Evolutionary conservation across 2,329 filamentous ascomycete genomes (phyloP).

Genomic region (Fusarium sp.): DNA sequence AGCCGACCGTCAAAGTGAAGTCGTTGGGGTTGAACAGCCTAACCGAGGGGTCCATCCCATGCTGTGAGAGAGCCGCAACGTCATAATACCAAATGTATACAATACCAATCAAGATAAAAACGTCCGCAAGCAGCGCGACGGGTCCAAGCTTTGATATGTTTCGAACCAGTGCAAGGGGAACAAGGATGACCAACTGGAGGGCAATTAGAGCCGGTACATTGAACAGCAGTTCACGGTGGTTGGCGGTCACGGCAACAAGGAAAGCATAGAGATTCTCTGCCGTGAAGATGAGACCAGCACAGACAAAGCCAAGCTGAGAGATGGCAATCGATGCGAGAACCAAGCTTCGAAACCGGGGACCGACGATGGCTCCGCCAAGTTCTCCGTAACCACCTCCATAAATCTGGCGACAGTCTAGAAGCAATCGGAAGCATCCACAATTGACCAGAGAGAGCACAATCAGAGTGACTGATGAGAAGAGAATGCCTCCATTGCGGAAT

Average conservation of each 20-base stretch:
- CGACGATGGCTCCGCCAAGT: slow-evolving; percentile 72
- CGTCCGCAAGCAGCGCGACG: slow-evolving; percentile 73
- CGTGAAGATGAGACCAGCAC: slow-evolving; percentile 79
- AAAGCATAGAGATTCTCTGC: slow-evolving; percentile 78
- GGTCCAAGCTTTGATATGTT: slow-evolving; percentile 79
- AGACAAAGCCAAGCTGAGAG: slow-evolving; percentile 81
- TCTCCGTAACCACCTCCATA: slow-evolving; percentile 79
- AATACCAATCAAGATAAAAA: slow-evolving; percentile 75
- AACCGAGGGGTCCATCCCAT: slow-evolving; percentile 69
- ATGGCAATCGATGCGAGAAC: slow-evolving; percentile 76
- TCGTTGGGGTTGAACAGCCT: slow-evolving; percentile 73
- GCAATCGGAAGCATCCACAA: slow-evolving; percentile 75
- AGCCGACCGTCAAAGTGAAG: slow-evolving; percentile 76
- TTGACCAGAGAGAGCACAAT: slow-evolving; percentile 71
- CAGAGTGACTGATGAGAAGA: slow-evolving; percentile 77
- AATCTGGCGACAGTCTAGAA: slow-evolving; percentile 70
- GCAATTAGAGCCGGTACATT: slow-evolving; percentile 66
- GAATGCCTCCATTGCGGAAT: slow-evolving; percentile 79
- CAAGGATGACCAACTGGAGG: slow-evolving; percentile 69
- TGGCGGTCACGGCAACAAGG: slow-evolving; percentile 66
- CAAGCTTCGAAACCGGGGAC: slow-evolving; percentile 68
- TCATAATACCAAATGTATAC: slow-evolving; percentile 79
- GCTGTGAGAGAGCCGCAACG: slow-evolving; percentile 61
- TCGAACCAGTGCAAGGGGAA: slow-evolving; percentile 74
- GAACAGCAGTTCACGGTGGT: slow-evolving; percentile 60